Evolutionary conservation across 1,284 basidiomycete genomes (phyloP), one percentile per base, ranked within the genome.

Genomic region (Testicularia cyperi): DNA sequence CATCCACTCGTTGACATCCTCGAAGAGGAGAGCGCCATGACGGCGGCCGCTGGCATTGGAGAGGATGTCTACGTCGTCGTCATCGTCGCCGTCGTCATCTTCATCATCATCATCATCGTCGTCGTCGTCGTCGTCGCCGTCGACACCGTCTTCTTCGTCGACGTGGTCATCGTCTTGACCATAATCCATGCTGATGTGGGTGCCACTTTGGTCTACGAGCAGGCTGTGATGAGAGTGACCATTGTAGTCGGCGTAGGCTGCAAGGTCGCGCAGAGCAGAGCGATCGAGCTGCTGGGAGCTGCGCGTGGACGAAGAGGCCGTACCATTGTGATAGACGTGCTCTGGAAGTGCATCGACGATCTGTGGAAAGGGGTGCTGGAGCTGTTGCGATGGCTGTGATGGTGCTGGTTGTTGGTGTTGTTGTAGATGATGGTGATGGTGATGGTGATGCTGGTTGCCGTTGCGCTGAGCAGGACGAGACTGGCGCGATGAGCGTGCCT

Each of bases 1-100:
- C 45, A 66, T 57, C 66, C 68, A 71, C 35, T 73, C 72, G 33
- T 72, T 73, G 33, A 47, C 47, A 23, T 73, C 70, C 2, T 73
- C 68, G 27, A 65, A 55, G 5, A 75, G 65, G 9, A 75, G 54
- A 15, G 66, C 66, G 31, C 73, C 73, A 32, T 75, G 73, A 2
- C 73, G 65, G 22, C 52, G 51, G 16, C 73, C 72, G 37, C 65
- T 68, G 16, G 67, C 67, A 2, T 65, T 72, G 6, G 57, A 63
- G 1, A 67, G 48, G 13, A 68, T 58, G 26, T 70, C 68, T n/a
- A 66, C 68, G 18, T 62, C 67, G 19, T 64, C 61, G 2, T 65
- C 60, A 7, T 48, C 40, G 13, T 60, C 54, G 13, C 38, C 42
- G 12, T 42, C 41, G 1, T 47, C 37, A 2, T 62, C 53, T 12